Evolutionary conservation across 768 basidiomycete genomes (phyloP).

Genomic region (Pleurotus ostreatus): DNA sequence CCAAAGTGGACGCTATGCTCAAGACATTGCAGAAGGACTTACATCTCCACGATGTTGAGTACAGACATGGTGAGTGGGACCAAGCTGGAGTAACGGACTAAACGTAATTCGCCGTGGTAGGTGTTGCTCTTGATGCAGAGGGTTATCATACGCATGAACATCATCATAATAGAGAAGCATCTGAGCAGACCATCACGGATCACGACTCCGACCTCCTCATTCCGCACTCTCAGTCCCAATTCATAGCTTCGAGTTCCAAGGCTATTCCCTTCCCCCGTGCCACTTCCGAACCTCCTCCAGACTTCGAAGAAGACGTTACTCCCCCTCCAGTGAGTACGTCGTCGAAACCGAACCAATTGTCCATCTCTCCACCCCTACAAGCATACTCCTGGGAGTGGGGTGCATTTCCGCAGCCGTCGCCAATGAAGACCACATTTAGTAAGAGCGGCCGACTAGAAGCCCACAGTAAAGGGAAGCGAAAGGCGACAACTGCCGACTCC

Average conservation of each 20-base stretch:
- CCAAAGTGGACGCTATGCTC: conserved; percentile 49
- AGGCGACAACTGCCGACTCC: conserved; percentile 16
- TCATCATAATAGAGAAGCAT: conserved; percentile 42
- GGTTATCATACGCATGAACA: conserved; percentile 66
- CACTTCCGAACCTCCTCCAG: conserved; percentile 61
- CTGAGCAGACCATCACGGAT: conserved; percentile 38
- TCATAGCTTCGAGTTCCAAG: conserved; percentile 11
- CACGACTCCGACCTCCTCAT: conserved; percentile 19
- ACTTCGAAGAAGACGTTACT: conserved; percentile 23
- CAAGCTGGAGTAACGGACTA: no score
- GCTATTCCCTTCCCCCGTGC: conserved; percentile 39
- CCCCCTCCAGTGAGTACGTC: conserved; percentile 12
- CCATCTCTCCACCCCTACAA: conserved; percentile 29
- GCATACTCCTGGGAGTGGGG: conserved; percentile 97
- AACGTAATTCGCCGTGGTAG: conserved; percentile 27
- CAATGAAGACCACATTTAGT: conserved; percentile 50
- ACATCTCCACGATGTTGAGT: conserved; percentile 54
- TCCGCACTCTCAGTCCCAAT: conserved; percentile 15
- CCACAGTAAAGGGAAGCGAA: conserved; percentile 24
- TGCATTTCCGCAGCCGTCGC: conserved; percentile 78
- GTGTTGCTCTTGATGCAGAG: conserved; percentile 75
- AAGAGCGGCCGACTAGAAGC: conserved; percentile 32
- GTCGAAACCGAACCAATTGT: conserved; percentile 9
- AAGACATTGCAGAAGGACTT: conserved; percentile 35
- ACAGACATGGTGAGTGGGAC: conserved; percentile 46